Base-by-base conservation (phyloP, 2,329 filamentous ascomycete genomes). In the Xylaria sp. region DNA sequence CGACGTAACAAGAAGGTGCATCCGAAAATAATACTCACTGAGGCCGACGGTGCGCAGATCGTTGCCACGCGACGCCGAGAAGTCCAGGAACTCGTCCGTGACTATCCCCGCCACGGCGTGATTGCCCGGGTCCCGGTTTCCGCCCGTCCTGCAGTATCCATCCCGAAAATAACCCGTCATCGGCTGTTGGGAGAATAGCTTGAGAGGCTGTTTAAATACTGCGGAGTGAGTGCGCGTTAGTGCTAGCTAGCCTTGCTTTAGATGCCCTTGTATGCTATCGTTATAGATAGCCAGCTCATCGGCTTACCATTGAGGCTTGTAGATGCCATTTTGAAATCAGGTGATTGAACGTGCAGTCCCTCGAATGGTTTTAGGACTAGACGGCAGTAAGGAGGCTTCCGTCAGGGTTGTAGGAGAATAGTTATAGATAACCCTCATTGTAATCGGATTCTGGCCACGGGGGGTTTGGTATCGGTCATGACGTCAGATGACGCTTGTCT, bases 41-140 rank as follows among this genome's bases (percentile, higher is more conserved):
- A 90, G 81, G 3, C 87, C 87, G 23, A 83, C 36, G 20, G 77
- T 73, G 28, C 86, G 82, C 39, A 90, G 80, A 73, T 90, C 85
- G 73, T 90, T 90, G 45, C 87, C 88, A 43, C 83, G 82, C 4
- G 82, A 80, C 20, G 87, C 86, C 36, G 83, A 83, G 80, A 87
- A 90, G 74, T 89, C 86, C 39, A 90, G 85, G 76, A 90, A 90
- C 72, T 87, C 84, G 66, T 88, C 82, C 9, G 85, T 87, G 1
- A 90, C 80, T 32, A 87, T 82, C 60, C 82, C 85, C 0, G 87
- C 88, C 28, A 90, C 80, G 30, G 84, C 83, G 75, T 90, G 88
- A 76, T 89, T 90, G 25, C 88, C 88, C 20, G 77, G 79, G 73
- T 90, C 87, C 15, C 81, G 58, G n/a, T 66, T 63, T 2, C 79